Base-by-base conservation (phyloP, 169 alveolate species). In the Eimeria tenella region DNA sequence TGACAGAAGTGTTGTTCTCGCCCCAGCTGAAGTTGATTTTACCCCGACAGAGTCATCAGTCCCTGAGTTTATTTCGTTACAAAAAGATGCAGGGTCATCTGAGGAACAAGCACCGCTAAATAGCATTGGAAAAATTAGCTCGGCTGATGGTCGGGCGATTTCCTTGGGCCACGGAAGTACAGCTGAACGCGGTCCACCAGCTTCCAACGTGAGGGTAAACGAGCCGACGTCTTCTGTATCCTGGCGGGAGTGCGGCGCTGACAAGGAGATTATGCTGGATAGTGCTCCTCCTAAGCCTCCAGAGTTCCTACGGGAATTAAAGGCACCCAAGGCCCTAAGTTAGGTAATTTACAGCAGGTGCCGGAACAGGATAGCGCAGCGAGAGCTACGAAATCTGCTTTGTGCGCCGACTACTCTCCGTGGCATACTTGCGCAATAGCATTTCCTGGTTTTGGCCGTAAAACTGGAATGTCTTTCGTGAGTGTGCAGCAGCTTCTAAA, bases 211-310 rank as follows among this genome's bases (percentile, higher is more conserved):
- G 60, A 21, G 19, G 25, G 74, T 25, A 21, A 55, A 3, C 49
- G 31, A 9, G 5, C 10, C 77, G 5, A 42, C 56, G 10, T 25
- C 74, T 6, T 25, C 9, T 15, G 1, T 60, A 17, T 4, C 90
- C 56, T 56, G 19, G 49, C 55, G 75, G 60, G 11, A 65, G 15
- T 4, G 90, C 75, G 90, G 60, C 4, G 74, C 21, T 6, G 74
- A 82, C 21, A 21, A 15, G n/a, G 74, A 55, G 75, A 82, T 15
- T 13, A 49, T 75, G 63, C 58, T 21, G 58, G 31, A 31, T 31
- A 53, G 90, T 56, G 75, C 58, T 13, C 90, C 90, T 58, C 90
- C 90, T 25, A 58, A 63, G 49, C 90, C 90, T 82, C 90, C 90
- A 10, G 71, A 49, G n/a, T 82, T 82, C 63, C 75, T 82, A 13